Percentiles rank a stretch among this genome's conserved stretches.
Evolutionary conservation across 768 basidiomycete species (phyloP).

Genomic region (Macrolepiota dolichaula): DNA sequence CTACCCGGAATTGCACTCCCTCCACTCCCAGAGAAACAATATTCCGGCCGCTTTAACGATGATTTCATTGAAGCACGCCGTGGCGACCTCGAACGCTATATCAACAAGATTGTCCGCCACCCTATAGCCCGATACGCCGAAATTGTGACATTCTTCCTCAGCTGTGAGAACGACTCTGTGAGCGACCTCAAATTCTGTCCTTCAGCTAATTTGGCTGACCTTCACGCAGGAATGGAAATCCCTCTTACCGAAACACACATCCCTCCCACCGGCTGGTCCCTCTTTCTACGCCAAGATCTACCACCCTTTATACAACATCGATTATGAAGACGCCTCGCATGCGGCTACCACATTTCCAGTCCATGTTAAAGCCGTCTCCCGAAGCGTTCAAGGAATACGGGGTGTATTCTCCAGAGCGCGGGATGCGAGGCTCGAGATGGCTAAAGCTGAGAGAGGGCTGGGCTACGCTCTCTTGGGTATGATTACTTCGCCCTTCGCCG

Average conservation of each 20-base stretch:
- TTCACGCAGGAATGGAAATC: constrained; percentile 65
- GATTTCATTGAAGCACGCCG: constrained; percentile 83
- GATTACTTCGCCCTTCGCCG: constrained; percentile 52
- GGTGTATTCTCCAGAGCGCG: constrained; percentile 59
- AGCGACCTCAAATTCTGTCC: constrained; percentile 22
- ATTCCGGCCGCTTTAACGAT: constrained; percentile 73
- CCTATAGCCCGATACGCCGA: constrained; percentile 78
- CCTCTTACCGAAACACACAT: constrained; percentile 55
- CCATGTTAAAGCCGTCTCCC: constrained; percentile 64
- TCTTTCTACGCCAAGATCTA: constrained; percentile 77
- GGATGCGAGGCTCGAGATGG: constrained; percentile 73
- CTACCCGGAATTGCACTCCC: constrained; percentile 79
- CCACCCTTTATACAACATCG: constrained; percentile 84
- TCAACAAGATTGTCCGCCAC: constrained; percentile 67
- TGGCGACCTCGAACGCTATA: constrained; percentile 78
- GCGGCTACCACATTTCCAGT: constrained; percentile 57
- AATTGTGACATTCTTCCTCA: constrained; percentile 74
- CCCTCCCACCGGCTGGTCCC: constrained; percentile 65
- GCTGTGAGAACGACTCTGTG: constrained; percentile 73
- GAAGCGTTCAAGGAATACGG: constrained; percentile 66
- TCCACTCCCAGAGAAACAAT: constrained; percentile 83
- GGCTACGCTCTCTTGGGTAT: constrained; percentile 73
- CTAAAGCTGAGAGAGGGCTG: constrained; percentile 68
- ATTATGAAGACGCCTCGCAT: constrained; percentile 65
- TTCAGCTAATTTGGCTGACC: background rate